Evolutionary conservation across 2,329 filamentous ascomycete genomes (phyloP), one percentile per base, ranked within the genome.

Genomic region (Alternaria triticina): DNA sequence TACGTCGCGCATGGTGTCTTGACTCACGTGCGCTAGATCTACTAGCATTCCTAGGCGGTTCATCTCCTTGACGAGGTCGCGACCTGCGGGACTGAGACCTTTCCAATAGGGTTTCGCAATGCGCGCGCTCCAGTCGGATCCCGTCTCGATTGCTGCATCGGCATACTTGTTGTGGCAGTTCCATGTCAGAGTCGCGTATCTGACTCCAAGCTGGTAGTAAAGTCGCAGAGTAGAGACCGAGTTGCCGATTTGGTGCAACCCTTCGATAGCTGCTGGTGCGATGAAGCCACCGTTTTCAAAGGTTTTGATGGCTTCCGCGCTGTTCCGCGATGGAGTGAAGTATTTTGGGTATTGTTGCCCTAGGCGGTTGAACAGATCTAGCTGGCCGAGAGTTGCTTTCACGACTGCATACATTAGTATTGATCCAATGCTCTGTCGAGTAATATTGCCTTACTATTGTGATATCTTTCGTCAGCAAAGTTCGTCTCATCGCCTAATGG

Each of bases 21-120:
- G 86, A 71, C 91, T 86, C 23, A 90, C 88, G 78, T 97, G 95
- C 7, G 91, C 87, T 36, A 97, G 85, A 76, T 97, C 95, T 44
- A 98, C 91, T n/a, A 97, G 89, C 90, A 97, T 94, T 25, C 95
- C 95, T 2, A 97, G 83, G 4, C 95, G 88, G 78, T 97, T 98
- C 94, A 98, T 97, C 83, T 98, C 95, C 36, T 84, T 84, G 47
- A 98, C 84, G 0, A 97, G 81, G 12, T 84, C 77, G 55, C 87
- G 86, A 5, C 95, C 95, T 1, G 85, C 85, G 1, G 86, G 83
- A 62, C 91, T 95, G 2, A 98, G 84, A 3, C 95, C 95, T 56
- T 86, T 83, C 87, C 90, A 92, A 59, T 86, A 82, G 0, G 91
- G 87, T 56, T 86, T 83, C 20, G 82, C 81, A 1, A 83, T 75